These are phyloP conservation scores for Kodamaea nitidulidarum DNA, from an alignment of 805 yeast genomes.

Conservation along the genomic window DNA sequence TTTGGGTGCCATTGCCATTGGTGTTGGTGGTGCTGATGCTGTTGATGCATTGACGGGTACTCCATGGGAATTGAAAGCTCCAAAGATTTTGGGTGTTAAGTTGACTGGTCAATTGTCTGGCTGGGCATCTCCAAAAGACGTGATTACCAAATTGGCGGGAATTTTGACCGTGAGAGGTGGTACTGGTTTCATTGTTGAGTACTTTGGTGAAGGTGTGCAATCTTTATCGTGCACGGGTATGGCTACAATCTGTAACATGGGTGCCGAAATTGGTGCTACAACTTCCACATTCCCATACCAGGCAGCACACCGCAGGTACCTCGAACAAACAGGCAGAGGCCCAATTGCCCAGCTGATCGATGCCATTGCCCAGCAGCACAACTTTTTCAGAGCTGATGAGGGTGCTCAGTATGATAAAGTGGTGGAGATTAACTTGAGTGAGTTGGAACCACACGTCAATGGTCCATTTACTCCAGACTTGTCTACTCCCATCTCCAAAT, in stretches of 20 bases:
- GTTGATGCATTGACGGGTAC: slow-evolving; percentile 93
- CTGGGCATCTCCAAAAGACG: slow-evolving; percentile 97
- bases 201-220: slow-evolving; percentile 92
- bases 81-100: slow-evolving; percentile 91
- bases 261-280: slow-evolving; percentile 99
- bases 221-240: slow-evolving; percentile 95
- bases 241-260: slow-evolving; percentile 99
- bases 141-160: slow-evolving; percentile 90
- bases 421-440: slow-evolving; percentile 82
- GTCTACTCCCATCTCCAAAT: slow-evolving; percentile 88
- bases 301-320: slow-evolving; percentile 84
- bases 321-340: slow-evolving; percentile 80
- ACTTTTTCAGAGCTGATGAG: slow-evolving; percentile 78
- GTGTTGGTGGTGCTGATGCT: slow-evolving; percentile 99
- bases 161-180: slow-evolving; percentile 96
- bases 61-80: slow-evolving; percentile 98
- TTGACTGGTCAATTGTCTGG: slow-evolving; percentile 88
- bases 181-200: slow-evolving; percentile 94
- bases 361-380: slow-evolving; percentile 54
- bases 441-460: slow-evolving; percentile 91
- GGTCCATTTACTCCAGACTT: slow-evolving; percentile 99
- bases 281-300: slow-evolving; percentile 97
- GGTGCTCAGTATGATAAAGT: slow-evolving; percentile 93
- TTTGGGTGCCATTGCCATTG: slow-evolving; percentile 95
- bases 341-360: slow-evolving; percentile 80